These are phyloP conservation scores for Arctium minus DNA, from an alignment of 129 eudicot species.

Conservation along the genomic window DNA sequence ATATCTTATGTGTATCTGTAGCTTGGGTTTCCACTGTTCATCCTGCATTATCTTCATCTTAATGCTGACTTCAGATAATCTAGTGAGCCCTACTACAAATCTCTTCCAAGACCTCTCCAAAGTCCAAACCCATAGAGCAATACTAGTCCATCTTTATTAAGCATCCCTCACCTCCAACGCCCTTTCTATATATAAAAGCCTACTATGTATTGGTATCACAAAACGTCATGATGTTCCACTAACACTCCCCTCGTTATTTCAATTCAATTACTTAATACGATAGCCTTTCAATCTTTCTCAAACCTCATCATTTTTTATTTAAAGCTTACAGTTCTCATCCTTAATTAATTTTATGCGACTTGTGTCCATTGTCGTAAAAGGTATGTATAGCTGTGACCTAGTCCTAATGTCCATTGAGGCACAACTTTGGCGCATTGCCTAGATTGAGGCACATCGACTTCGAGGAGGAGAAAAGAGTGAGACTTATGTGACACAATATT, in stretches of 20 bases:
- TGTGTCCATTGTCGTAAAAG: neutral
- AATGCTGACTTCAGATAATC: neutral
- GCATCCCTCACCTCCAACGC: neutral
- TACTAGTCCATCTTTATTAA: neutral
- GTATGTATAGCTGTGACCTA: too few species aligned
- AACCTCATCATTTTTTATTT: too few species aligned
- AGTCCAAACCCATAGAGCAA: neutral
- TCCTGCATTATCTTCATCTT: neutral
- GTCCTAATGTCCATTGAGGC: neutral
- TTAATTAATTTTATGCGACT: neutral
- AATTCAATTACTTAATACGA: neutral
- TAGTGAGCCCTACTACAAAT: neutral
- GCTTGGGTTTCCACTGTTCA: neutral
- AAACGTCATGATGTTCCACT: neutral
- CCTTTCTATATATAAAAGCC: neutral
- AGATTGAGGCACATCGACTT: neutral
- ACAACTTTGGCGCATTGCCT: too few species aligned
- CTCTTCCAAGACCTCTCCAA: neutral
- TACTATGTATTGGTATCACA: too few species aligned
- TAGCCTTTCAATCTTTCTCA: neutral
- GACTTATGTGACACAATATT: neutral
- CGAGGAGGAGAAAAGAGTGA: neutral
- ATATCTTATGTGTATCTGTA: neutral
- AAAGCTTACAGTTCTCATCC: neutral
- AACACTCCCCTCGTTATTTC: neutral